Evolutionary conservation across 768 basidiomycete species (phyloP).

Genomic region (Cystobasidium ongulense): DNA sequence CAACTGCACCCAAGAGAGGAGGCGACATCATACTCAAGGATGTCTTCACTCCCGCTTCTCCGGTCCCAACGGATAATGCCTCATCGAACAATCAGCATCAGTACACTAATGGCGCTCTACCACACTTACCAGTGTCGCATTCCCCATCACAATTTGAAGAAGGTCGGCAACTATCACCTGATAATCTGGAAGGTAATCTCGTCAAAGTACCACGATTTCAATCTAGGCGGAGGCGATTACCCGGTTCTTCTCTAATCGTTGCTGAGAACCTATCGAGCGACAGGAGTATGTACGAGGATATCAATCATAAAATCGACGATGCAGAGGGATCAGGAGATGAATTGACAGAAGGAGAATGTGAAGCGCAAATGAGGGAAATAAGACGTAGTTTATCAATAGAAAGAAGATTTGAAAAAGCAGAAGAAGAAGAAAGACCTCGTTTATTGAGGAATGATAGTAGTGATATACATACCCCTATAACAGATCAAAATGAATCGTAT

Average conservation of each 20-base stretch:
- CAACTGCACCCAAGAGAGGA: background rate
- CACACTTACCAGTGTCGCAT: background rate
- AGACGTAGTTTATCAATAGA: constrained; percentile 9
- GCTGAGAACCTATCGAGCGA: no score
- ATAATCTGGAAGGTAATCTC: background rate
- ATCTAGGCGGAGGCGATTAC: background rate
- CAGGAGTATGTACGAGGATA: background rate
- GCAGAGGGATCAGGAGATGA: background rate
- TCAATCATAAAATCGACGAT: background rate
- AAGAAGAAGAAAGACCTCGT: background rate
- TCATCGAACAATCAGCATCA: background rate
- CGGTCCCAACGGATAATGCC: background rate
- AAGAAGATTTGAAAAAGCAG: constrained; percentile 1
- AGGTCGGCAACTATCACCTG: background rate
- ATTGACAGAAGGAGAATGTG: constrained; percentile 9
- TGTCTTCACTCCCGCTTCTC: background rate
- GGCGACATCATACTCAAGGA: constrained; percentile 11
- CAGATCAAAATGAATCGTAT: background rate
- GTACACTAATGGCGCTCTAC: background rate
- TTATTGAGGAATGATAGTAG: background rate
- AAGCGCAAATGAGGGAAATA: background rate
- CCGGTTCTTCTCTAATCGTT: no score
- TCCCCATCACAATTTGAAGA: background rate
- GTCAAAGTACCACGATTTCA: background rate
- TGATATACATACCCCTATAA: background rate